These are phyloP conservation scores for Candida tropicalis DNA, from an alignment of 1,139 yeast species.

Conservation along the genomic window DNA sequence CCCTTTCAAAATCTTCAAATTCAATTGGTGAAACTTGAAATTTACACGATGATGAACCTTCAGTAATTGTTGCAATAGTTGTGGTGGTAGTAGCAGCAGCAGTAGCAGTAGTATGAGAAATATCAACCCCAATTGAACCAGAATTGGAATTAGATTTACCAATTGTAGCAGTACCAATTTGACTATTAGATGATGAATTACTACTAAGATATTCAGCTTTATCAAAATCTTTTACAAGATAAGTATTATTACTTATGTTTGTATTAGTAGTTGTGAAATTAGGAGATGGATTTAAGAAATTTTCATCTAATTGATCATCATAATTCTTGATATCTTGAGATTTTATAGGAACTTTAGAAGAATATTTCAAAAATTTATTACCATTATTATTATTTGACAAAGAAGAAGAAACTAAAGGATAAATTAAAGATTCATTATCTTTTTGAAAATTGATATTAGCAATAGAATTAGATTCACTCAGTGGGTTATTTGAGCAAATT, in stretches of 20 bases:
- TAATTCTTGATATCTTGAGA: neutral
- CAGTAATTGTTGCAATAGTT: neutral
- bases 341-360: too few species aligned
- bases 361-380: neutral
- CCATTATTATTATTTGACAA: neutral
- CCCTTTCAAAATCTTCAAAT: neutral
- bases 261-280: neutral
- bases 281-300: neutral
- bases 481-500: slow-evolving; percentile 5
- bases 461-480: slow-evolving; percentile 3
- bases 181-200: slow-evolving; percentile 3
- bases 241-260: neutral
- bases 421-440: neutral
- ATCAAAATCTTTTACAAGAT: slow-evolving; percentile 1
- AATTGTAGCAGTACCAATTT: neutral
- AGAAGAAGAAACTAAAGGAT: neutral
- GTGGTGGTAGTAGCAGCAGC: neutral
- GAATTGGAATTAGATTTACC: slow-evolving; percentile 6
- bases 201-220: neutral
- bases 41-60: slow-evolving; percentile 1
- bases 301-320: neutral
- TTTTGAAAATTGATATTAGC: neutral
- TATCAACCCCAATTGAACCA: too few species aligned
- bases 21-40: slow-evolving; percentile 2
- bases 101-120: too few species aligned